Percentiles rank a stretch among this genome's conserved stretches.
Evolutionary conservation across 257 asterid species (phyloP).

Genomic region (Gentiana macrophylla): DNA sequence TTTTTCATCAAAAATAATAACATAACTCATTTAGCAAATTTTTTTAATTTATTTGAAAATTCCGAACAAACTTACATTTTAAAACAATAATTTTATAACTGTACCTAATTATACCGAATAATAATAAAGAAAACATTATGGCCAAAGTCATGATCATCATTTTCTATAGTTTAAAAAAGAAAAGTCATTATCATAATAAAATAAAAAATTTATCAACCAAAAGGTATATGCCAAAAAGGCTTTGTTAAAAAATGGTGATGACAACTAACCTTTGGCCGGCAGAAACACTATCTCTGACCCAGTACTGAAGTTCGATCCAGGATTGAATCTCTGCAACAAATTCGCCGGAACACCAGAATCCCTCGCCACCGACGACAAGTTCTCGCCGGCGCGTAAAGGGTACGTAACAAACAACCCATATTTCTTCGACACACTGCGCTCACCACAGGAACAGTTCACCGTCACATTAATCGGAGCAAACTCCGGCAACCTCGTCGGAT

Average conservation of each 20-base stretch:
- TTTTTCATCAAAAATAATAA: too few relatives aligned
- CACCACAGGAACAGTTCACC: conserved; percentile 76
- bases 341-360: conserved; percentile 32
- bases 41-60: too few relatives aligned
- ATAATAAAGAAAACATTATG: too few relatives aligned
- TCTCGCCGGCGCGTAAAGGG: conserved; percentile 42
- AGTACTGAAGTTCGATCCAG: conserved; percentile 29
- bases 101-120: too few relatives aligned
- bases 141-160: too few relatives aligned
- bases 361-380: conserved; percentile 28
- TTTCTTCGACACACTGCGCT: conserved; percentile 38
- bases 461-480: conserved; percentile 50
- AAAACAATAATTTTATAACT: too few relatives aligned
- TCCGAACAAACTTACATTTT: too few relatives aligned
- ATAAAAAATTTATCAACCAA: too few relatives aligned
- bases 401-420: conserved; percentile 60
- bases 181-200: too few relatives aligned
- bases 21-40: too few relatives aligned
- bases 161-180: too few relatives aligned
- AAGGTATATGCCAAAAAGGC: too few relatives aligned
- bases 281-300: conserved; percentile 50
- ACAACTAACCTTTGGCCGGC: conserved; percentile 68
- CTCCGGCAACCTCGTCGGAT: conserved; percentile 41
- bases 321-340: conserved; percentile 40
- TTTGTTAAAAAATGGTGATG: background rate